These are phyloP conservation scores for Mortierella sp. DNA, from an alignment of 371 early-diverging fungal genomes.

Conservation along the genomic window DNA sequence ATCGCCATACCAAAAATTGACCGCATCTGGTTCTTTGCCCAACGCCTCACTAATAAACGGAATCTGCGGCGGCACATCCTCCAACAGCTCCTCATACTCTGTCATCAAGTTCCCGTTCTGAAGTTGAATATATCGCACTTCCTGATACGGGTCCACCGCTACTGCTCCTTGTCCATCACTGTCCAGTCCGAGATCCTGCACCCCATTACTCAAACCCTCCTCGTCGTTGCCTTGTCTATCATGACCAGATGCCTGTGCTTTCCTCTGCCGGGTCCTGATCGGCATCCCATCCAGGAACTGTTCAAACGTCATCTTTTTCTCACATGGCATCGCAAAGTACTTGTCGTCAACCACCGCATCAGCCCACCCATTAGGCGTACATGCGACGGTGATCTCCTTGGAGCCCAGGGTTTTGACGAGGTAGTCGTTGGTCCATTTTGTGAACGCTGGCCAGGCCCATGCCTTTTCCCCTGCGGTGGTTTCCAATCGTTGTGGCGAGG, in stretches of 20 bases:
- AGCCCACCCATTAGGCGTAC: constrained; percentile 69
- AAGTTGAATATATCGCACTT: constrained; percentile 74
- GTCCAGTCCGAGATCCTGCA: not conserved
- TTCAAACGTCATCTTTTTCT: constrained; percentile 70
- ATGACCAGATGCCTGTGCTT: constrained; percentile 17
- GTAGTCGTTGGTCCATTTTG: constrained; percentile 75
- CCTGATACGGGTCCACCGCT: constrained; percentile 41
- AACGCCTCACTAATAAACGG: constrained; percentile 75
- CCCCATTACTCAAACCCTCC: not conserved
- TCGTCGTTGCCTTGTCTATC: constrained; percentile 15
- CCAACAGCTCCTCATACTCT: constrained; percentile 67
- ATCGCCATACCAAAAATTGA: constrained; percentile 87
- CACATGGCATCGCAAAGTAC: constrained; percentile 80
- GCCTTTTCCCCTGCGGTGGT: constrained; percentile 17
- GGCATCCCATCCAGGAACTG: constrained; percentile 66
- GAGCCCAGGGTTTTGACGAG: constrained; percentile 63
- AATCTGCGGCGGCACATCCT: constrained; percentile 75
- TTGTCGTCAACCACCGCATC: constrained; percentile 75
- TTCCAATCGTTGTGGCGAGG: constrained; percentile 17
- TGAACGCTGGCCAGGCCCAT: constrained; percentile 75
- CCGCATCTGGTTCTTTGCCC: constrained; percentile 76
- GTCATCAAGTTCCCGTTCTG: constrained; percentile 78
- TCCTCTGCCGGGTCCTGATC: constrained; percentile 15
- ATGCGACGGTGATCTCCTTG: constrained; percentile 71
- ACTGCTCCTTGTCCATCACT: too few relatives aligned